phyloP scores from a whole-genome alignment of 352 stramenopile species.

The Phytophthora pinifolia region DNA sequence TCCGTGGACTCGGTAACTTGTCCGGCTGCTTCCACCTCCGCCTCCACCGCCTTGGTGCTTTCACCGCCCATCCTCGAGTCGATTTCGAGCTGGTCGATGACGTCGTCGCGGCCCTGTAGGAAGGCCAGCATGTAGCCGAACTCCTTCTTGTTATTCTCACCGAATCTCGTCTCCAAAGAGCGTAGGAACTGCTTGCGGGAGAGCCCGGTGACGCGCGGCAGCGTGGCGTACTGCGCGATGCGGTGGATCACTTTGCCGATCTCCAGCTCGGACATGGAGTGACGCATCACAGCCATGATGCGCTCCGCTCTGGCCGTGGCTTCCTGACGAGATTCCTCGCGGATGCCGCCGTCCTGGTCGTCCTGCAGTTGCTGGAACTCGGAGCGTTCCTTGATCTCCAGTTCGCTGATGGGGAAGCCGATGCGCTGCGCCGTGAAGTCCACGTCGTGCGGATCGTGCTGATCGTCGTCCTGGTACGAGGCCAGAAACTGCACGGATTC shows the following conservation, averaged over 20 bases:
- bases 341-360: conserved; percentile 44
- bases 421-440: conserved; percentile 76
- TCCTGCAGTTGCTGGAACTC: conserved; percentile 29
- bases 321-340: conserved; percentile 67
- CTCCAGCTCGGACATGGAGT: conserved; percentile 84
- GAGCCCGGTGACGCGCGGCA: conserved; percentile 67
- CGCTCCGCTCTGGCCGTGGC: conserved; percentile 74
- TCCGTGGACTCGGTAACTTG: conserved; percentile 6
- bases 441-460: conserved; percentile 39
- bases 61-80: conserved; percentile 34
- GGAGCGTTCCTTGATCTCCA: conserved; percentile 39
- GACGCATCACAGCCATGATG: conserved; percentile 74
- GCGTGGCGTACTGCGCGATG: conserved; percentile 77
- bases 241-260: conserved; percentile 83
- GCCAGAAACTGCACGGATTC: conserved; percentile 30
- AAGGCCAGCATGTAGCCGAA: conserved; percentile 76
- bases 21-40: not conserved
- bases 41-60: not conserved
- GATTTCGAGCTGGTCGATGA: conserved; percentile 66
- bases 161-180: conserved; percentile 72
- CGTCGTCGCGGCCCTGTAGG: conserved; percentile 65
- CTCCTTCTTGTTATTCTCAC: conserved; percentile 53
- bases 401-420: conserved; percentile 56
- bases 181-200: conserved; percentile 80
- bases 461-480: conserved; percentile 30